phyloP scores from a whole-genome alignment of 331 rosid species.

The Rosa hybrid region DNA sequence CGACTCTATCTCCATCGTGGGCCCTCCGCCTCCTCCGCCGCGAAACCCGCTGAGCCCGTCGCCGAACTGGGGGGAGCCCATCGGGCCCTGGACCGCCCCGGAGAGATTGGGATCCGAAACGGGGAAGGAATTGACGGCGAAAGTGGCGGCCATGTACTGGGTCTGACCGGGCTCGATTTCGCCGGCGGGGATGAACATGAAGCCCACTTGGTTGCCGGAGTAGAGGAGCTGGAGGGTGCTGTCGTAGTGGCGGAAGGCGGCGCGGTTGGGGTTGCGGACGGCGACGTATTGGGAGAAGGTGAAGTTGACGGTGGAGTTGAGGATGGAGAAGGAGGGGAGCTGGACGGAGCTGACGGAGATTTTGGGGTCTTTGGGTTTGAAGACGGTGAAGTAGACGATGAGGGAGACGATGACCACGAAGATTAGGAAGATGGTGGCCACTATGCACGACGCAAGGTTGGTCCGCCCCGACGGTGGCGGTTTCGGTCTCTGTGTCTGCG shows the following conservation, averaged over 20 bases:
- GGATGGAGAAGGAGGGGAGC: constrained; percentile 72
- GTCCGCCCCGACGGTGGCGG: constrained; percentile 68
- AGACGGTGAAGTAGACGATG: constrained; percentile 72
- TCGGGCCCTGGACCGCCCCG: not conserved
- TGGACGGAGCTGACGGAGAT: constrained; percentile 74
- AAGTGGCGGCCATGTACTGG: constrained; percentile 76
- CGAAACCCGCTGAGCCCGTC: constrained; percentile 41
- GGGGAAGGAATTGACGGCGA: constrained; percentile 71
- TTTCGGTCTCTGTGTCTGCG: constrained; percentile 23
- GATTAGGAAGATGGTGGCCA: constrained; percentile 71
- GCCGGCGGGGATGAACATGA: constrained; percentile 95
- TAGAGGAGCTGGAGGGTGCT: constrained; percentile 81
- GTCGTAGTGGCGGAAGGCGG: constrained; percentile 76
- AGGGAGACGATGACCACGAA: constrained; percentile 56
- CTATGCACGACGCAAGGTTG: constrained; percentile 84
- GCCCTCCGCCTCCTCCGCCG: constrained; percentile 30
- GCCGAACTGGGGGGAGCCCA: constrained; percentile 30
- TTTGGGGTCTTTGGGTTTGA: constrained; percentile 75
- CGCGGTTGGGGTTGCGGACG: constrained; percentile 76
- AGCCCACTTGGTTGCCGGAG: constrained; percentile 72
- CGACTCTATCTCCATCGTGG: constrained; percentile 64
- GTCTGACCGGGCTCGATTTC: constrained; percentile 65
- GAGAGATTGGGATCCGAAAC: constrained; percentile 30
- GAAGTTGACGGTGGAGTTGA: constrained; percentile 68
- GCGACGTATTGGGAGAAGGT: constrained; percentile 87